Base-by-base conservation (phyloP, 345 rosid genomes). In the Citrus reticulata region DNA sequence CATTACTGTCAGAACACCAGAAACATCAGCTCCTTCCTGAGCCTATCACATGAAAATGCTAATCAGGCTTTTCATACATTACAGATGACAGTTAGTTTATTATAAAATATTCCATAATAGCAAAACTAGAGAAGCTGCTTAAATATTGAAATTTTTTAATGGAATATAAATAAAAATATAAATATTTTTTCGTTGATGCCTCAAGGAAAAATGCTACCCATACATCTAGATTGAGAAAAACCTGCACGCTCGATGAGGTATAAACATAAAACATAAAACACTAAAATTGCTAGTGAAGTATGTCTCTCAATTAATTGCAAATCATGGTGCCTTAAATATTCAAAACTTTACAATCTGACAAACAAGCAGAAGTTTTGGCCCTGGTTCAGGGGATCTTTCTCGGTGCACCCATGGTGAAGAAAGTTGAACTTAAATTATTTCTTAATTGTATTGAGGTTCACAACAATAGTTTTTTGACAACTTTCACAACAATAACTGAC, bases 1-100 rank as follows among this genome's bases (percentile, higher is more conserved):
- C 98, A 94, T 96, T 81, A 96, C 99, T 32, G 99, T 89, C 87
- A 96, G 85, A 86, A 96, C 95, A 69, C 99, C 99, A 74, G 99
- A 96, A 80, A 93, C 89, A 77, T 59, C 92, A 77, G 90, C 84
- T 67, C 94, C 98, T 80, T 89, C 94, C 90, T 96, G 98, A 68
- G 95, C 99, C 99, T 96, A 78, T 77, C 79, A 81, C 78, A 87
- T 75, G 78, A 77, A 76, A 82, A 75, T 22, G 35, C 25, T 49
- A 65, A 22, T 78, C 57, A 75, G 79, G 54, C 35, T 80, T 67
- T 66, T 69, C 63, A 51, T 32, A 32, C 70, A 54, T 42, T 16
- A 24, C 25, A 79, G 39, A 16, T 20, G 34, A 69, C 40, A 73
- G 20, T 60, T 55, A 0, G 37, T 49, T 34, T 60, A 39, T 25